phyloP scores from a whole-genome alignment of 352 stramenopile genomes.

The Pythium brachiatum region DNA sequence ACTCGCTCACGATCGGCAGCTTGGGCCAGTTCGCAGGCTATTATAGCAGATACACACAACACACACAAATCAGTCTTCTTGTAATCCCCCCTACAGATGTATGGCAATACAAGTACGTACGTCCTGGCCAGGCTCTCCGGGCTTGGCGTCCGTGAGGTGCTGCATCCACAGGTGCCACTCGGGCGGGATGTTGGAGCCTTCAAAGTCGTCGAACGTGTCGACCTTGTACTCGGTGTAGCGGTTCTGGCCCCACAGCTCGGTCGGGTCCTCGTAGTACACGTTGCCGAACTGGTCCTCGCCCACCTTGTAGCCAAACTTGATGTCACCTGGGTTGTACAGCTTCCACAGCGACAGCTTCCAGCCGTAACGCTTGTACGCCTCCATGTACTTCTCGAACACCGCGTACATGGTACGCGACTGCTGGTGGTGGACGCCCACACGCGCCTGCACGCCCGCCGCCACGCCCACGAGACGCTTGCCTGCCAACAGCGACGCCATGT shows the following conservation, averaged over 20 bases:
- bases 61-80: background rate
- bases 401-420: slow-evolving; percentile 77
- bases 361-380: slow-evolving; percentile 79
- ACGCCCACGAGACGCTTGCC: slow-evolving; percentile 28
- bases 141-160: slow-evolving; percentile 69
- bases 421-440: slow-evolving; percentile 7
- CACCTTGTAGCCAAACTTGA: slow-evolving; percentile 86
- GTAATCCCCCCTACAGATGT: background rate
- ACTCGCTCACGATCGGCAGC: slow-evolving; percentile 42
- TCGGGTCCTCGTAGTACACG: slow-evolving; percentile 87
- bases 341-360: slow-evolving; percentile 83
- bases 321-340: slow-evolving; percentile 85
- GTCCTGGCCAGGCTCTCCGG: slow-evolving; percentile 57
- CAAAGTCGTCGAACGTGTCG: slow-evolving; percentile 75
- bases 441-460: slow-evolving; percentile 8
- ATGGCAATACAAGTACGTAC: slow-evolving; percentile 25
- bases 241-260: slow-evolving; percentile 68
- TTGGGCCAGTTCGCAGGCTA: slow-evolving; percentile 75
- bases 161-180: slow-evolving; percentile 88
- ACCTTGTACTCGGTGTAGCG: slow-evolving; percentile 86
- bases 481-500: slow-evolving; percentile 29
- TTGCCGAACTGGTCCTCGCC: slow-evolving; percentile 82
- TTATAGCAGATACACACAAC: slow-evolving; percentile 5
- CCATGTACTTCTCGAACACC: slow-evolving; percentile 79
- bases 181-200: slow-evolving; percentile 71